phyloP scores from a whole-genome alignment of 2,329 filamentous ascomycete genomes.

The Colletotrichum acutatum region DNA sequence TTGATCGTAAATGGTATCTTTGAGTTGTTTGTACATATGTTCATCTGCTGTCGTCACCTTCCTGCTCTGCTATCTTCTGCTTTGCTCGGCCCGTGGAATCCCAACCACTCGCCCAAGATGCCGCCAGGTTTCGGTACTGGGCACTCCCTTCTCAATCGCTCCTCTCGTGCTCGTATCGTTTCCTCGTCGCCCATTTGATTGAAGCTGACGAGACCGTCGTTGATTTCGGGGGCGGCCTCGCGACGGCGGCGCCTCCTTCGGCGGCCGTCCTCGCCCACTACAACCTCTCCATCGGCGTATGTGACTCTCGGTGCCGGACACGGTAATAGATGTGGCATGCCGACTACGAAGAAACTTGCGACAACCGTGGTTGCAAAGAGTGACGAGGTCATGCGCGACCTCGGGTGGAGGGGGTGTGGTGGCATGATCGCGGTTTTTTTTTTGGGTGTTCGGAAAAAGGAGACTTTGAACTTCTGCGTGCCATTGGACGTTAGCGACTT shows the following conservation, averaged over 20 bases:
- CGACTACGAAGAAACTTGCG: conserved; percentile 92
- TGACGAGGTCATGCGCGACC: conserved; percentile 91
- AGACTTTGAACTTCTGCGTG: conserved; percentile 6
- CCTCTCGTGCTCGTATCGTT: conserved; percentile 40
- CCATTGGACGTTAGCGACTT: conserved; percentile 21
- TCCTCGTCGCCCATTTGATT: conserved; percentile 51
- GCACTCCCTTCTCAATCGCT: conserved; percentile 76
- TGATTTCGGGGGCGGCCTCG: conserved; percentile 49
- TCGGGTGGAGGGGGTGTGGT: conserved; percentile 85
- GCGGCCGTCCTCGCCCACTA: conserved; percentile 57
- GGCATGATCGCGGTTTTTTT: conserved; percentile 67
- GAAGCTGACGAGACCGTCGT: conserved; percentile 62
- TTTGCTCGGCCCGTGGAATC: conserved; percentile 61
- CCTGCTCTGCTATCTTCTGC: conserved; percentile 6
- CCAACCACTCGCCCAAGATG: conserved; percentile 78
- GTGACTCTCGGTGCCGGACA: conserved; percentile 85
- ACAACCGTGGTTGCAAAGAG: conserved; percentile 94
- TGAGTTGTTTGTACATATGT: conserved; percentile 26
- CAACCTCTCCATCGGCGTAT: conserved; percentile 75
- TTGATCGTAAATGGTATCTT: conserved; percentile 31
- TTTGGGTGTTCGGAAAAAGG: conserved; percentile 20
- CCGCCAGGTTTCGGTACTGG: conserved; percentile 92
- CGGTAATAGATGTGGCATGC: conserved; percentile 87
- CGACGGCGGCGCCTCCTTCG: conserved; percentile 56
- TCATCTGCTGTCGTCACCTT: conserved; percentile 25